Evolutionary conservation across 2,329 filamentous ascomycete genomes (phyloP), one percentile per base, ranked within the genome.

Genomic region (Phialophora chinensis): DNA sequence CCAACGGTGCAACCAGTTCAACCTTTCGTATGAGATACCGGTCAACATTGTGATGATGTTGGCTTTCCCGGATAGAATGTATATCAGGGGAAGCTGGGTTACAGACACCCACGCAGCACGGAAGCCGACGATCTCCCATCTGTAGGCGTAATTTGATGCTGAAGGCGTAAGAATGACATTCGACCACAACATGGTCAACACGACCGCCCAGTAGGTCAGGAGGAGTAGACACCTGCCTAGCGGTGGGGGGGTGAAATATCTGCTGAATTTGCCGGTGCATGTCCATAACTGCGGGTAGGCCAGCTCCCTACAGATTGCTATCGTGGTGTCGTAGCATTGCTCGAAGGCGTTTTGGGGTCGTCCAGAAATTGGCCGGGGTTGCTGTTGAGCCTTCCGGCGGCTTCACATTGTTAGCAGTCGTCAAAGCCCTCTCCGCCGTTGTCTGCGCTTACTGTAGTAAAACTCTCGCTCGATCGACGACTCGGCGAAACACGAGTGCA

Each of bases 121-220:
- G 71, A 86, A 87, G 14, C 82, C 86, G 62, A 88, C 81, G 54
- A 82, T 78, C 72, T 89, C 86, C 79, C 83, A 86, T 53, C 79
- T 77, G 58, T 72, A 72, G 7, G 68, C 70, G 42, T 71, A 72
- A 54, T 71, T 57, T 17, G 68, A 49, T 8, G 68, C 70, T 20
- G 63, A 65, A 27, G 67, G 67, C 23, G 62, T 50, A 23, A 71
- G 69, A 47, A 71, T 66, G 14, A 63, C 60, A 54, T 71, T 68
- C 14, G 69, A 68, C 65, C 67, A 71, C 12, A 71, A 44, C 69
- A 71, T 71, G 23, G 66, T 67, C 58, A 71, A 49, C 20, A 71
- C 65, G 53, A 71, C 64, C 0, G 59, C 49, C 69, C 69, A 71
- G 35, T 69, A 71, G 12, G 49, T 60, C 33, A 65, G 57, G 6